Evolutionary conservation across 2,329 filamentous ascomycete species (phyloP).

Genomic region (Cladosporium colombiae): DNA sequence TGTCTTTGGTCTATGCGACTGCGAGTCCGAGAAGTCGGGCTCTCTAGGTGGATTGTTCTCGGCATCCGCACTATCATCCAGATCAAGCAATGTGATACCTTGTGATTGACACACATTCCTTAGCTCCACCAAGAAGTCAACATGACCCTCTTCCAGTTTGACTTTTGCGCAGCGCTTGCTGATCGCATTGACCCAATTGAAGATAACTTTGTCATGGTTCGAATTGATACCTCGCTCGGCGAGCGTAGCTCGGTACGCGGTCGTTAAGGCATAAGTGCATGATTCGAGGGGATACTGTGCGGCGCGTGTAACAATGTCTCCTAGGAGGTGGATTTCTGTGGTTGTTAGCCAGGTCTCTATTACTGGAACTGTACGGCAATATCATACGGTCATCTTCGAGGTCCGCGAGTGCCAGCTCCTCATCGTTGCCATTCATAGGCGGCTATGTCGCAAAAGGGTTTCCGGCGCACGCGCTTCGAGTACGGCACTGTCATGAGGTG

Average conservation of each 20-base stretch:
- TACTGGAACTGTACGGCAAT: background rate
- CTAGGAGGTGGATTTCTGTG: conserved; percentile 76
- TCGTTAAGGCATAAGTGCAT: conserved; percentile 64
- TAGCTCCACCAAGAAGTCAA: background rate
- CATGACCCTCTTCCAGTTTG: background rate
- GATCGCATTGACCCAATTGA: conserved; percentile 8
- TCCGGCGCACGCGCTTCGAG: conserved; percentile 39
- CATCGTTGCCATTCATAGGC: conserved; percentile 36
- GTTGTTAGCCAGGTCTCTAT: background rate
- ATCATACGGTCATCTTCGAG: conserved; percentile 44
- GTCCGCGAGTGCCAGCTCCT: conserved; percentile 40
- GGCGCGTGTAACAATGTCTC: conserved; percentile 72
- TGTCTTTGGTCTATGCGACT: background rate
- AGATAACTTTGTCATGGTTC: conserved; percentile 67
- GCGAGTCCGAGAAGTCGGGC: background rate
- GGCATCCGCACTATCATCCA: background rate
- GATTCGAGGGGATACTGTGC: conserved; percentile 56
- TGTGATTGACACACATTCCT: background rate
- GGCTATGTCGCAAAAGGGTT: conserved; percentile 26
- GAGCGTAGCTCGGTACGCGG: conserved; percentile 77
- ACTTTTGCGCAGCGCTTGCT: conserved; percentile 1
- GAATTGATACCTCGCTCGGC: conserved; percentile 67
- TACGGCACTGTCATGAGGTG: conserved; percentile 38
- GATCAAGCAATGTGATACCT: background rate
- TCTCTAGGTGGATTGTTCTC: background rate